Evolutionary conservation across 371 early-diverging fungal species (phyloP).

Genomic region (Lichtheimia hyalospora): DNA sequence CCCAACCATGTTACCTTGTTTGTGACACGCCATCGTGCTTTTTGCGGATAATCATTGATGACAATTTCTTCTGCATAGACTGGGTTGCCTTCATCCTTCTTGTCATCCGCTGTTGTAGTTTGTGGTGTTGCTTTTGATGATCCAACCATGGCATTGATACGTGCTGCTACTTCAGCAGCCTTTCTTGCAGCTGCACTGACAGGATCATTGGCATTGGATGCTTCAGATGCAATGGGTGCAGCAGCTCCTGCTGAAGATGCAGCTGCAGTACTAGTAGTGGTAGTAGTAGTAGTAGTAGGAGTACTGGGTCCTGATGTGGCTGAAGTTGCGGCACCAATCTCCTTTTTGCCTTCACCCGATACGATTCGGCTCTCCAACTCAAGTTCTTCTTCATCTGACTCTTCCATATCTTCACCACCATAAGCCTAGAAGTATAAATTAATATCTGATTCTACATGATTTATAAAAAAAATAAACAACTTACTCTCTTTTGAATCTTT

Average conservation of each 20-base stretch:
- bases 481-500: constrained; percentile 85
- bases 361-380: constrained; percentile 43
- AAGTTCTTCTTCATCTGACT: constrained; percentile 74
- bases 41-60: constrained; percentile 97
- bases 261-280: constrained; percentile 46
- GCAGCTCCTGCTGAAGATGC: constrained; percentile 24
- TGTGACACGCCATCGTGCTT: constrained; percentile 95
- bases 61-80: constrained; percentile 85
- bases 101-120: constrained; percentile 23
- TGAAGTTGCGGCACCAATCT: neutral
- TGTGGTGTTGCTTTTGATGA: constrained; percentile 33
- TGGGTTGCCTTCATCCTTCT: constrained; percentile 33
- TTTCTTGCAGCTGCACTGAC: constrained; percentile 49
- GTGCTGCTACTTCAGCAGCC: constrained; percentile 45
- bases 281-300: constrained; percentile 9
- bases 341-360: constrained; percentile 11
- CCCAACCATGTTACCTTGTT: constrained; percentile 66
- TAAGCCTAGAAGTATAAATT: constrained; percentile 49
- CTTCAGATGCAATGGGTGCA: constrained; percentile 38
- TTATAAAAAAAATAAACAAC: neutral
- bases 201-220: constrained; percentile 36
- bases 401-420: constrained; percentile 69
- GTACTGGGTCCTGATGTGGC: constrained; percentile 6
- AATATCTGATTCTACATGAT: neutral
- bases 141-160: constrained; percentile 43